Conservation (phyloP, 345 rosid genomes). For the Eucalyptus caleyi region DNA sequence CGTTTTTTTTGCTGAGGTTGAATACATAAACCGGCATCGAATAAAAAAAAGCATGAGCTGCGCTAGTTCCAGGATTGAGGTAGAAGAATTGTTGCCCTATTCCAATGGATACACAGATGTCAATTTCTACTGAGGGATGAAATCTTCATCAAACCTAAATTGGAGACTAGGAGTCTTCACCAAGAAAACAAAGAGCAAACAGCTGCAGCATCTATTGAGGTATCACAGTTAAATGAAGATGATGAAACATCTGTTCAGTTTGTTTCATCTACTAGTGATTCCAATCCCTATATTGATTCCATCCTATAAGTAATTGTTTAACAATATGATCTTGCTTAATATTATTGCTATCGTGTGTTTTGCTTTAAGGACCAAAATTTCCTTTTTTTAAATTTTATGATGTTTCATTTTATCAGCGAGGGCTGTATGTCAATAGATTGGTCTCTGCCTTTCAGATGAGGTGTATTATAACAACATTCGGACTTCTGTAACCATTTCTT, state of each 20-base stretch:
- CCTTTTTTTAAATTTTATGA: not conserved
- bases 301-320: not conserved
- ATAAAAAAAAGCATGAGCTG: slow-evolving; percentile 65
- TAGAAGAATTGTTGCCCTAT: slow-evolving; percentile 71
- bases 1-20: slow-evolving; percentile 76
- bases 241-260: not conserved
- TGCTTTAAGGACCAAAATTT: not conserved
- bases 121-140: slow-evolving; percentile 23
- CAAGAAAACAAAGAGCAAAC: not conserved
- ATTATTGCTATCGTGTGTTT: not conserved
- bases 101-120: slow-evolving; percentile 41
- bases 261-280: not conserved
- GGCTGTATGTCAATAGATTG: not conserved
- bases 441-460: not conserved
- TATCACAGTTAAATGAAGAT: not conserved
- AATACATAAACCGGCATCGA: slow-evolving; percentile 40
- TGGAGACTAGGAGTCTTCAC: not conserved
- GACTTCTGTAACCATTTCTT: not conserved
- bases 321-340: not conserved
- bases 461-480: not conserved
- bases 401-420: not conserved
- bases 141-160: not conserved
- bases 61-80: slow-evolving; percentile 71
- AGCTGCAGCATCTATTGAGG: not conserved
- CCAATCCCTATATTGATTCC: not conserved